Evolutionary conservation across 202 grass and related monocot species (phyloP).

Genomic region (Musa balbisiana): DNA sequence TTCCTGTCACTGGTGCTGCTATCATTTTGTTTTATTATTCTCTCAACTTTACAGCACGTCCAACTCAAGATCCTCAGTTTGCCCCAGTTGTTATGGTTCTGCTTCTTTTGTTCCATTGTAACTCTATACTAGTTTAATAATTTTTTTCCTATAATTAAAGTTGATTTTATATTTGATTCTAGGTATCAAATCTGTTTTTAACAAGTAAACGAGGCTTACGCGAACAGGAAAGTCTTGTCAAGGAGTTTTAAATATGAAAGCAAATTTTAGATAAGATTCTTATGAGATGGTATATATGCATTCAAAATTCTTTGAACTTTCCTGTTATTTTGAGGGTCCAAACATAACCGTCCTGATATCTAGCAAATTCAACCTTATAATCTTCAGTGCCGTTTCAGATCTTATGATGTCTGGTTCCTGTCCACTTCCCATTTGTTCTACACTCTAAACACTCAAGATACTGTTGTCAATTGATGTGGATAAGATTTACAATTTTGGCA

Average conservation of each 20-base stretch:
- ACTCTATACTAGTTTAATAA: background rate
- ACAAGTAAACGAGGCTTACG: background rate
- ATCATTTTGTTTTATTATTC: too few species aligned
- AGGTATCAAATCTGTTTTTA: background rate
- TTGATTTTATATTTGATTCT: background rate
- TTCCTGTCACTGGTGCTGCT: too few species aligned
- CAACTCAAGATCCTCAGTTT: background rate
- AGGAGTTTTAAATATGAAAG: background rate
- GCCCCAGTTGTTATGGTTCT: background rate
- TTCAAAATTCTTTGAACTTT: background rate
- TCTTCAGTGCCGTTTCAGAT: background rate
- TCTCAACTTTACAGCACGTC: background rate
- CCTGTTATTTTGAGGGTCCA: background rate
- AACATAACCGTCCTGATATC: background rate
- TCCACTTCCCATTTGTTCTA: background rate
- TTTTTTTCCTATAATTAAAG: background rate
- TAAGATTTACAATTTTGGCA: constrained; percentile 21
- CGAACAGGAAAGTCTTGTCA: background rate
- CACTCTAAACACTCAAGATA: background rate
- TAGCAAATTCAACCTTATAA: background rate
- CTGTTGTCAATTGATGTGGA: background rate
- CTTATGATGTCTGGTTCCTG: background rate
- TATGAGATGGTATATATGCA: background rate
- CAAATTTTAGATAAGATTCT: too few species aligned
- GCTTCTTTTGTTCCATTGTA: background rate